These are phyloP conservation scores for Candida piceae DNA, from an alignment of 805 yeast species.

Conservation along the genomic window DNA sequence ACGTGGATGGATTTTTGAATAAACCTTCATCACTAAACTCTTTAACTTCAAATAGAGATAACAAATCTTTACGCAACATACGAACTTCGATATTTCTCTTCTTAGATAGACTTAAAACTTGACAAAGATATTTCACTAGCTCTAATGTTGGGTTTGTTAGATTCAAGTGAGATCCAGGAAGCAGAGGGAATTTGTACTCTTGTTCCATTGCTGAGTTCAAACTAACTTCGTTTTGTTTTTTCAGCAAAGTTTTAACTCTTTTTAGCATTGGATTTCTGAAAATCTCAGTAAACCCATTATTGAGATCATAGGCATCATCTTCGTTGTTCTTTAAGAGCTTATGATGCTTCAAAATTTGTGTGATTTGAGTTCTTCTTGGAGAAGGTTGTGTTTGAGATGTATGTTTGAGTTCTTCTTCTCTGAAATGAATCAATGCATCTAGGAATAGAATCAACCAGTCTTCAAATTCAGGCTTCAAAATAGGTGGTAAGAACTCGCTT, in stretches of 20 bases:
- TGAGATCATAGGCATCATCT: slow-evolving; percentile 10
- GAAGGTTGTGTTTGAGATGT: slow-evolving; percentile 32
- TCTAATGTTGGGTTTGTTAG: slow-evolving; percentile 73
- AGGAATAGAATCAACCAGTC: slow-evolving; percentile 80
- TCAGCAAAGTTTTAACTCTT: slow-evolving; percentile 59
- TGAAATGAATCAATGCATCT: slow-evolving; percentile 59
- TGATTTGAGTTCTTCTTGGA: slow-evolving; percentile 66
- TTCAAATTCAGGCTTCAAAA: slow-evolving; percentile 77
- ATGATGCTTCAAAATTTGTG: slow-evolving; percentile 45
- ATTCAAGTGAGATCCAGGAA: slow-evolving; percentile 66
- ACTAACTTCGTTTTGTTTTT: slow-evolving; percentile 69
- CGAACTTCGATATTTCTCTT: slow-evolving; percentile 68
- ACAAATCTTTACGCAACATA: slow-evolving; percentile 65
- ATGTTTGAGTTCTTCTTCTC: slow-evolving; percentile 32
- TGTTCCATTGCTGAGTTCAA: slow-evolving; percentile 49
- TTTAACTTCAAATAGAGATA: slow-evolving; percentile 68
- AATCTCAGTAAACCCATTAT: slow-evolving; percentile 45
- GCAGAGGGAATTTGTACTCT: slow-evolving; percentile 67
- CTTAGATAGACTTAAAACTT: slow-evolving; percentile 62
- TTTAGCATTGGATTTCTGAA: slow-evolving; percentile 62
- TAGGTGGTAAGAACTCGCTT: slow-evolving; percentile 62
- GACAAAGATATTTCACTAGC: slow-evolving; percentile 68
- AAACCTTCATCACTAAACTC: slow-evolving; percentile 78
- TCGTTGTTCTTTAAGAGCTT: slow-evolving; percentile 19
- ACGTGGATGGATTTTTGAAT: slow-evolving; percentile 70